Evolutionary conservation across 192 early-diverging fungal genomes (phyloP).

Genomic region (Backusella tuberculispora): DNA sequence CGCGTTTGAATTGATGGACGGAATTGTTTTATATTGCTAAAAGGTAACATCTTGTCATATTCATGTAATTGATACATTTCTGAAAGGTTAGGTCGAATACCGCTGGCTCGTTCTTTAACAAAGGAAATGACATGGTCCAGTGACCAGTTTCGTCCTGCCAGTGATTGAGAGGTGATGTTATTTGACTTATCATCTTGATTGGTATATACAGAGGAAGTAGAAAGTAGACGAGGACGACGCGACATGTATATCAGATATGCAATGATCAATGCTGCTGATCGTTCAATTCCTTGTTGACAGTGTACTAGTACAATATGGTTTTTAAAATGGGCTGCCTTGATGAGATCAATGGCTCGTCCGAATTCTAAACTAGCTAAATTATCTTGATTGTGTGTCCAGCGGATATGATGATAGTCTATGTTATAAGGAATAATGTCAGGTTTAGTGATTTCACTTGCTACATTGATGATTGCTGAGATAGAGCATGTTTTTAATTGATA

Average conservation of each 20-base stretch:
- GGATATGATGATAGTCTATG: slow-evolving; percentile 61
- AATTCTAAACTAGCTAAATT: slow-evolving; percentile 62
- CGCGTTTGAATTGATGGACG: slow-evolving; percentile 6
- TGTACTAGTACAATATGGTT: slow-evolving; percentile 73
- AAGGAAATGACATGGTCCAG: slow-evolving; percentile 66
- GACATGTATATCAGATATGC: slow-evolving; percentile 76
- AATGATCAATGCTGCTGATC: slow-evolving; percentile 85
- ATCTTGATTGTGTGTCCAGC: slow-evolving; percentile 76
- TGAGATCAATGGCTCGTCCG: slow-evolving; percentile 55
- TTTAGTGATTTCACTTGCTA: slow-evolving; percentile 64
- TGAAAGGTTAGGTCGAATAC: slow-evolving; percentile 80
- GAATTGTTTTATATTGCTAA: background rate
- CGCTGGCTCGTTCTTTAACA: slow-evolving; percentile 67
- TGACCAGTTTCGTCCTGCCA: slow-evolving; percentile 63
- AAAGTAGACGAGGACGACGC: slow-evolving; percentile 40
- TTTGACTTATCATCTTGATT: slow-evolving; percentile 41
- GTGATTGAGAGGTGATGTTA: slow-evolving; percentile 32
- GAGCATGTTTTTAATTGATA: slow-evolving; percentile 7
- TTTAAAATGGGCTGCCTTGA: slow-evolving; percentile 19
- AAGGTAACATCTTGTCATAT: slow-evolving; percentile 49
- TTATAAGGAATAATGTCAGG: slow-evolving; percentile 16
- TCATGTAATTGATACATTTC: slow-evolving; percentile 79
- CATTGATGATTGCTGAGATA: slow-evolving; percentile 68
- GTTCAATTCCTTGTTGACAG: slow-evolving; percentile 86
- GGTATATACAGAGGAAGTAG: background rate